A percentile compares a stretch with the other conserved stretches of the same genome.
phyloP scores from a whole-genome alignment of 2,329 filamentous ascomycete species.

The Pseudogymnoascus sp. region DNA sequence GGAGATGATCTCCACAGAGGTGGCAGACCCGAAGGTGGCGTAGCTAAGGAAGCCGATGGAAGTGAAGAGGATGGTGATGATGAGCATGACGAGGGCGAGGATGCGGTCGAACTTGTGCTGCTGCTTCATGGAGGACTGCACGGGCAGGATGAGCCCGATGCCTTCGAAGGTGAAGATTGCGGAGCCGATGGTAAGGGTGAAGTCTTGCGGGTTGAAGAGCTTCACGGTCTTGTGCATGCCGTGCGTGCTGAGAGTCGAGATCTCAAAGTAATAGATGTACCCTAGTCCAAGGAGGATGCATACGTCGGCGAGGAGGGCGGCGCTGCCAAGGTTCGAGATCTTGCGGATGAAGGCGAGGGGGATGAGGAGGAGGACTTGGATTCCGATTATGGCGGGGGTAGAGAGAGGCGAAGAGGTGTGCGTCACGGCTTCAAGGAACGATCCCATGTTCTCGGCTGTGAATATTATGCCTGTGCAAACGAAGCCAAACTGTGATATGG shows the following conservation, averaged over 20 bases:
- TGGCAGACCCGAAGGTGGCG: constrained; percentile 88
- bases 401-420: constrained; percentile 78
- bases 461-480: constrained; percentile 95
- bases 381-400: constrained; percentile 81
- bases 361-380: constrained; percentile 92
- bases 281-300: constrained; percentile 90
- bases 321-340: constrained; percentile 94
- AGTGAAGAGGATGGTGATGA: constrained; percentile 86
- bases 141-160: constrained; percentile 93
- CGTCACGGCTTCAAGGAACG: constrained; percentile 85
- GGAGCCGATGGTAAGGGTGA: constrained; percentile 96
- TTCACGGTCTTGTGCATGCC: constrained; percentile 75
- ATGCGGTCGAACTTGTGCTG: constrained; percentile 85
- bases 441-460: constrained; percentile 88
- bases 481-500: constrained; percentile 91
- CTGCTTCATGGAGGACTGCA: constrained; percentile 92
- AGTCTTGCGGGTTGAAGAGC: constrained; percentile 81
- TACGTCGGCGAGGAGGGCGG: constrained; percentile 83
- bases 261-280: constrained; percentile 93
- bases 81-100: constrained; percentile 83
- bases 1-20: constrained; percentile 93
- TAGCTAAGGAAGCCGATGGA: constrained; percentile 93
- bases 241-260: constrained; percentile 68
- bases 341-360: constrained; percentile 90
- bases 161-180: constrained; percentile 97